Conservation (phyloP, 352 stramenopile genomes). For the Globisporangium acanthophoron region DNA sequence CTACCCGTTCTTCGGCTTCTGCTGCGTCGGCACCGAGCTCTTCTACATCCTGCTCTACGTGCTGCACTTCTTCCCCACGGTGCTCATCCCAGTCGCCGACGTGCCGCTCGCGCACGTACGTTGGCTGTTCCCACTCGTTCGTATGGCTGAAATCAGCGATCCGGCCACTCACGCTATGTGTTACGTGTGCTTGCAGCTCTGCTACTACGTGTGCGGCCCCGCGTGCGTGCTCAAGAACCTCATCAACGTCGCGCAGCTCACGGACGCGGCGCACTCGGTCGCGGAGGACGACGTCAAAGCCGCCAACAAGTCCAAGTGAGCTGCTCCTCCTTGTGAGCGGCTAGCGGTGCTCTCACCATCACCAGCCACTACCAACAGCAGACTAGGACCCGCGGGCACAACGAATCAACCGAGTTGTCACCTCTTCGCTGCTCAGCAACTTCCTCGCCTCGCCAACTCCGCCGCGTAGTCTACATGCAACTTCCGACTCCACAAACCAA, state of each 20-base stretch:
- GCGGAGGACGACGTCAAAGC: conserved; percentile 53
- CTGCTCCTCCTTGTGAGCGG: no score
- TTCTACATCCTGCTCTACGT: conserved; percentile 92
- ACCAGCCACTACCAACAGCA: no score
- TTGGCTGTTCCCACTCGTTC: not conserved
- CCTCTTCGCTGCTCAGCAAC: no score
- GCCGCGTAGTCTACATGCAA: not conserved
- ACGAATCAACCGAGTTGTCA: not conserved
- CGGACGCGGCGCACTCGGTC: conserved; percentile 75
- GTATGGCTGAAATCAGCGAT: not conserved
- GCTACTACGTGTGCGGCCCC: conserved; percentile 86
- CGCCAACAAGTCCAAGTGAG: conserved; percentile 58
- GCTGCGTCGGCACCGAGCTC: conserved; percentile 89
- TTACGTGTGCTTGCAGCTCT: conserved; percentile 34
- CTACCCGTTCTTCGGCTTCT: conserved; percentile 92
- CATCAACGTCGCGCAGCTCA: conserved; percentile 90
- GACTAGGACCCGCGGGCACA: not conserved
- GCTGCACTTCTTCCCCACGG: conserved; percentile 68
- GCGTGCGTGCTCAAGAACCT: conserved; percentile 91
- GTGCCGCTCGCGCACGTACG: conserved; percentile 55
- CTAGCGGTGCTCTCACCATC: not conserved
- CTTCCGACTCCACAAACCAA: not conserved
- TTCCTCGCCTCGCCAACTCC: no score
- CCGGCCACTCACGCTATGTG: conserved; percentile 2
- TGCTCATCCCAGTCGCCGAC: conserved; percentile 48